A percentile compares a stretch with the other conserved stretches of the same genome.
Evolutionary conservation across 2,329 filamentous ascomycete species (phyloP).

Genomic region (Clarireedia homoeocarpa): DNA sequence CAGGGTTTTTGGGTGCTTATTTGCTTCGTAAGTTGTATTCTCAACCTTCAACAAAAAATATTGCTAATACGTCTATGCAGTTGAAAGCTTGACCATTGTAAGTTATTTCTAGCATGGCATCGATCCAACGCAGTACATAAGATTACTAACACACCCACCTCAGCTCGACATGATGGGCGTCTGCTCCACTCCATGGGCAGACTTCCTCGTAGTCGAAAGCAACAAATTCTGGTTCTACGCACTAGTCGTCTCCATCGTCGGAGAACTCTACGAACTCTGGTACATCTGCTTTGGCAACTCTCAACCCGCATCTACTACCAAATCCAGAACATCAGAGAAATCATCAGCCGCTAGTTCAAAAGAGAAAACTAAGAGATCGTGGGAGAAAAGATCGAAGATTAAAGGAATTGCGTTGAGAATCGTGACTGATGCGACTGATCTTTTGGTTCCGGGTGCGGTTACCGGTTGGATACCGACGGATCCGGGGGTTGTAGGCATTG

Average conservation of each 20-base stretch:
- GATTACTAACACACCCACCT: background rate
- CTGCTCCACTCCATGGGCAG: constrained; percentile 35
- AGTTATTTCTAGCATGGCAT: constrained; percentile 29
- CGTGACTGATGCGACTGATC: constrained; percentile 51
- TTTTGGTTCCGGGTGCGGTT: constrained; percentile 51
- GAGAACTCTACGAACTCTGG: constrained; percentile 23
- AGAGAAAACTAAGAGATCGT: background rate
- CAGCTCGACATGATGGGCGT: constrained; percentile 43
- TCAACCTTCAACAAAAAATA: too few species aligned
- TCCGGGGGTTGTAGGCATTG: constrained; percentile 44
- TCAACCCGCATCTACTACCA: background rate
- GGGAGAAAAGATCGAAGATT: background rate
- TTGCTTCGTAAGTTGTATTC: constrained; percentile 35
- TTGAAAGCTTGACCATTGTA: constrained; percentile 57
- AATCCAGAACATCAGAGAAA: background rate
- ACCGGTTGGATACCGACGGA: constrained; percentile 52
- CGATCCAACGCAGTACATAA: background rate
- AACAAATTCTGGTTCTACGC: constrained; percentile 64
- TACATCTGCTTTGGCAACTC: background rate
- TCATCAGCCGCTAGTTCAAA: background rate
- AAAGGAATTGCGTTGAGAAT: constrained; percentile 25
- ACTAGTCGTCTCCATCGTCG: constrained; percentile 36
- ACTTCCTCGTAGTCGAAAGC: constrained; percentile 47
- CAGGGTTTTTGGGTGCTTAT: constrained; percentile 57
- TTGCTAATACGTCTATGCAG: background rate